Conservation (phyloP, 2,329 filamentous ascomycete species). For the Xylariaceae sp. region DNA sequence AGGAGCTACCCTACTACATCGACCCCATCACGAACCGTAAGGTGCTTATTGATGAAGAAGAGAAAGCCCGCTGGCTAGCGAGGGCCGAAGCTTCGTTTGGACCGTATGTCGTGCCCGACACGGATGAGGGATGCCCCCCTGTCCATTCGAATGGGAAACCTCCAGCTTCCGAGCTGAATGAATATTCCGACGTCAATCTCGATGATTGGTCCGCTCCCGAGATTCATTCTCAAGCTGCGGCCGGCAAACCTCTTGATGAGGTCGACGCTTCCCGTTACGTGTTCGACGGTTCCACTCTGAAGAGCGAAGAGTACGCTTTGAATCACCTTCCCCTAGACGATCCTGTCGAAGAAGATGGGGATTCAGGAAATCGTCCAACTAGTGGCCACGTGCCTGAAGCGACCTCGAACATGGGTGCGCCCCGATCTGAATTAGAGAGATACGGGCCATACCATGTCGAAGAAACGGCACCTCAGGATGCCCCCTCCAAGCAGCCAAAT, state of each 20-base stretch:
- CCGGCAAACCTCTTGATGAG: background rate
- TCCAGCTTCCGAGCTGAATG: slow-evolving; percentile 32
- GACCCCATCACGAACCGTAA: slow-evolving; percentile 57
- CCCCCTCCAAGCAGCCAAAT: slow-evolving; percentile 16
- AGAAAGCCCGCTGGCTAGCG: too few species aligned
- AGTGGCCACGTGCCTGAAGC: slow-evolving; percentile 1
- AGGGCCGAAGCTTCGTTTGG: too few species aligned
- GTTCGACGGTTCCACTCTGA: slow-evolving; percentile 10
- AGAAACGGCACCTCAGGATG: slow-evolving; percentile 27
- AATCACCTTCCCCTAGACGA: slow-evolving; percentile 30
- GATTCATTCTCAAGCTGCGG: background rate
- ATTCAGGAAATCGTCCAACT: slow-evolving; percentile 33
- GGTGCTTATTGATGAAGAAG: slow-evolving; percentile 30
- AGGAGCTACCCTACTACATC: slow-evolving; percentile 40
- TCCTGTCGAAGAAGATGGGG: slow-evolving; percentile 27
- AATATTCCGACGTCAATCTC: slow-evolving; percentile 31
- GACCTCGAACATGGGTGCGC: too few species aligned
- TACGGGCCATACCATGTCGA: slow-evolving; percentile 35
- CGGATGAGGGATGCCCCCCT: slow-evolving; percentile 19
- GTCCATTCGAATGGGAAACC: slow-evolving; percentile 32
- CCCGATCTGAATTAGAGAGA: slow-evolving; percentile 35
- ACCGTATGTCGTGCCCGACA: too few species aligned
- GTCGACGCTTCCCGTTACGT: slow-evolving; percentile 2
- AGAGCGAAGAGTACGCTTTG: slow-evolving; percentile 30
- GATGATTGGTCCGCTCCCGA: slow-evolving; percentile 24